Evolutionary conservation across 768 basidiomycete genomes (phyloP), one percentile per base, ranked within the genome.

Genomic region (Termitomyces eurrhizus): DNA sequence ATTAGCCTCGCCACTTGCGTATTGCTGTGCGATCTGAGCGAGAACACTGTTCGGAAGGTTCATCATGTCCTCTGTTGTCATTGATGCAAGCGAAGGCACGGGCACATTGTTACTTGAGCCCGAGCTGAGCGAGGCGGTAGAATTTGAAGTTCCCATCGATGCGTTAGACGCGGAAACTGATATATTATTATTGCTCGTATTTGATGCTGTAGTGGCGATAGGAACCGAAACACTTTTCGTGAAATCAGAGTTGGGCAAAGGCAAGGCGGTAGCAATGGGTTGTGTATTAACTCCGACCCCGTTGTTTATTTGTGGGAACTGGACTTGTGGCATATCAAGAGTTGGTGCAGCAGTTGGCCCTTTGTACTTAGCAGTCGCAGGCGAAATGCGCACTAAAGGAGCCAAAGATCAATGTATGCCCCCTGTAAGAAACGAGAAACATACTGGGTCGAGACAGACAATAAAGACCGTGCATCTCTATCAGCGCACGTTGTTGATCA

Each of bases 401-500:
- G 33, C 56, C 48, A 42, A 62, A 67, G 50, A 67, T 74, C 53
- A 32, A 67, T 75, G 68, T 71, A 69, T 74, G 72, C 72, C 56
- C 32, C 57, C 57, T 57, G 60, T 29, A 44, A 24, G n/a, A 41
- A 21, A 56, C 29, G 44, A 59, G 42, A 51, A 37, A 80, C 90
- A 64, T 73, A 93, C 92, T 94, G 51, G 93, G 93, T 60, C 93
- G 84, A 41, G 91, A 92, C 53, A 92, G 81, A 69, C 93, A 93
- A 68, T 94, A 94, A 13, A 94, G 78, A 12, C 93, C 93, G 67
- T 92, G 92, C 92, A 93, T 95, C 76, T 93, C 93, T 58, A 89
- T 89, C 60, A 96, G 78, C 3, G 93, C 93, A 49, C 95, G 87
- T 68, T 92, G 89, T 70, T 93, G 92, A 72, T 97, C 95, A 37